These are phyloP conservation scores for Phytophthora meadii DNA, from an alignment of 352 stramenopile species.

Conservation along the genomic window DNA sequence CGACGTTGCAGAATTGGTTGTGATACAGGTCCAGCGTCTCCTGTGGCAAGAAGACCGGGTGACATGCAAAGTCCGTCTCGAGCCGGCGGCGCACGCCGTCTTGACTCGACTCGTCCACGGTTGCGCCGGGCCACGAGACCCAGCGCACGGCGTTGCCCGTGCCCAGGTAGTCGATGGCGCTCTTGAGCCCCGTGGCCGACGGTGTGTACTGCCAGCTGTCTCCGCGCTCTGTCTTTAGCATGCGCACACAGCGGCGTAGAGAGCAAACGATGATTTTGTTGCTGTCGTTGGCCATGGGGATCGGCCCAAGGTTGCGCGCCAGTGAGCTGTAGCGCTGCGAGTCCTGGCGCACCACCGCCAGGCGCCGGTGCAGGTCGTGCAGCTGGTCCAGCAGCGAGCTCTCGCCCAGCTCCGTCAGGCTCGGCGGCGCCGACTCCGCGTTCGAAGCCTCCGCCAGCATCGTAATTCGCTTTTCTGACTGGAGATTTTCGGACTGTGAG, in stretches of 20 bases:
- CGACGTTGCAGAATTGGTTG: conserved; percentile 91
- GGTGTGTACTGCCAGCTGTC: conserved; percentile 80
- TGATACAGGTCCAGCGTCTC: conserved; percentile 88
- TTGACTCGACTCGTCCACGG: conserved; percentile 82
- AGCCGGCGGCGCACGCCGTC: conserved; percentile 78
- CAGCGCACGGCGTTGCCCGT: conserved; percentile 88
- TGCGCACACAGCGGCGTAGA: conserved; percentile 74
- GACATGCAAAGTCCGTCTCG: conserved; percentile 84
- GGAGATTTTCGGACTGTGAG: neutral
- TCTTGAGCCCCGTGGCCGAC: conserved; percentile 72
- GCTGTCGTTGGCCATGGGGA: conserved; percentile 77
- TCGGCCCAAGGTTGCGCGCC: conserved; percentile 64
- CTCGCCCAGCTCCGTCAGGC: conserved; percentile 60
- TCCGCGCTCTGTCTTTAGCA: conserved; percentile 73
- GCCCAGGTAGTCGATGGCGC: conserved; percentile 77
- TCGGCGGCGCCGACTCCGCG: conserved; percentile 3
- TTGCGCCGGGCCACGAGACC: conserved; percentile 89
- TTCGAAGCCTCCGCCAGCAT: conserved; percentile 9
- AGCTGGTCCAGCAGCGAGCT: conserved; percentile 81
- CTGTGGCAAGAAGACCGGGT: conserved; percentile 82
- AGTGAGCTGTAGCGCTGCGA: conserved; percentile 75
- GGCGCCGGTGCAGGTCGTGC: conserved; percentile 72
- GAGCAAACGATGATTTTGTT: conserved; percentile 87
- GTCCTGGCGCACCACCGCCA: conserved; percentile 77
- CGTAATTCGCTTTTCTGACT: too few species aligned